Percentiles rank a stretch among this genome's conserved stretches.
These are phyloP conservation scores for Nicotiana otophora DNA, from an alignment of 257 asterid genomes.

Conservation along the genomic window DNA sequence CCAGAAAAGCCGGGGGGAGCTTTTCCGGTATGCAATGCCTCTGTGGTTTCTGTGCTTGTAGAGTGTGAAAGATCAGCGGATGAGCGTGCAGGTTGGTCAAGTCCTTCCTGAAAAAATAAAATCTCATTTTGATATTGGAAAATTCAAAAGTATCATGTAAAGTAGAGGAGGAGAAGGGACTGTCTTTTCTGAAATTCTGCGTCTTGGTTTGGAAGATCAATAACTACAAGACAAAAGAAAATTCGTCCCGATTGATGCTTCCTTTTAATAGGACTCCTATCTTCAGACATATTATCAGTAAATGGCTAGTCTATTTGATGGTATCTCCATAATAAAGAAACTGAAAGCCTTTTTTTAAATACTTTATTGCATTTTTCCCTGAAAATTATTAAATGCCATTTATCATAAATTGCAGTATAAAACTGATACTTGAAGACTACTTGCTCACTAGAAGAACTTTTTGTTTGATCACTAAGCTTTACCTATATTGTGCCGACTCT, in stretches of 20 bases:
- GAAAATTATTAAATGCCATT: neutral
- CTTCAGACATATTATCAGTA: neutral
- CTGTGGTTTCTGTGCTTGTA: slow-evolving; percentile 33
- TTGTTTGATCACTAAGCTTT: neutral
- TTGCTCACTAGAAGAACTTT: neutral
- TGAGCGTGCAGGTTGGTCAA: slow-evolving; percentile 35
- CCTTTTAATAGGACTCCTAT: neutral
- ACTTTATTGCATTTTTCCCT: neutral
- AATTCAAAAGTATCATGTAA: neutral
- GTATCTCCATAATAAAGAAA: neutral
- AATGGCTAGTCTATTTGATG: neutral
- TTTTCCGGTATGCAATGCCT: slow-evolving; percentile 10
- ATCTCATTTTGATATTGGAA: neutral
- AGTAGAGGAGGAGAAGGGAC: neutral
- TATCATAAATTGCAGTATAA: neutral
- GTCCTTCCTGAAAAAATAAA: slow-evolving; percentile 52
- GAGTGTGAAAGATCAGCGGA: slow-evolving; percentile 37
- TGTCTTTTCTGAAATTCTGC: neutral
- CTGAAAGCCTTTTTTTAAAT: too few species aligned
- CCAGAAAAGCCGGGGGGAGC: slow-evolving; percentile 18
- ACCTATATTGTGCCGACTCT: too few species aligned
- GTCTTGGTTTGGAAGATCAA: too few species aligned
- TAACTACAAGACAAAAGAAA: too few species aligned
- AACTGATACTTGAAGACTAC: neutral
- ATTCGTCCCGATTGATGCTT: neutral